Evolutionary conservation across 2,329 filamentous ascomycete species (phyloP).

Genomic region (Colletotrichum echinochloae): DNA sequence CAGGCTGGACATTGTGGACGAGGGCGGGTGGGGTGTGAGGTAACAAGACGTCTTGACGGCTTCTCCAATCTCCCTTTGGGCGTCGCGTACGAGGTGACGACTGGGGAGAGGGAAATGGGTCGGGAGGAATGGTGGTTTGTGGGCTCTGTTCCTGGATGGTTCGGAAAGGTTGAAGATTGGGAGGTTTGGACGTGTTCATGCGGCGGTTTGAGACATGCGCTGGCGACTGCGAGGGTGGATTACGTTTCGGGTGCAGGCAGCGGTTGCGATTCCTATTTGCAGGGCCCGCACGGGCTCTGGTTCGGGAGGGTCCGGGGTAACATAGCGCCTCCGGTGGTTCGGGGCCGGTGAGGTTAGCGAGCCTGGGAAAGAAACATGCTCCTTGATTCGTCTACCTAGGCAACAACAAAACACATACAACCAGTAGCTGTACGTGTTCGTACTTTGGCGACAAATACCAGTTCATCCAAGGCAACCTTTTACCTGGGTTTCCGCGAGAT

Average conservation of each 20-base stretch:
- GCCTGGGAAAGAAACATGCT: neutral
- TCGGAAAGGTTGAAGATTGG: constrained; percentile 31
- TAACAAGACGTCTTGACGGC: neutral
- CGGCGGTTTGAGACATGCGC: constrained; percentile 34
- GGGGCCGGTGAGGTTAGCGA: neutral
- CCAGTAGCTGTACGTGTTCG: neutral
- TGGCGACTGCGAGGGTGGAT: constrained; percentile 20
- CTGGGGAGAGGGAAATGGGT: neutral
- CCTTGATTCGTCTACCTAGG: neutral
- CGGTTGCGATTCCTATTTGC: constrained; percentile 12
- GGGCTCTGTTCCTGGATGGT: constrained; percentile 16
- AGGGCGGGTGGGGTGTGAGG: neutral
- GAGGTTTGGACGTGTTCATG: constrained; percentile 34
- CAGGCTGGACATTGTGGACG: constrained; percentile 63
- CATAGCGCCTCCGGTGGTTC: constrained; percentile 19
- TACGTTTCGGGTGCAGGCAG: constrained; percentile 24
- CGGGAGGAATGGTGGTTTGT: constrained; percentile 3
- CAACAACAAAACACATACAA: neutral
- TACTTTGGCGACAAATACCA: neutral
- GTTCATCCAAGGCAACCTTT: neutral
- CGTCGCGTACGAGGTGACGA: neutral
- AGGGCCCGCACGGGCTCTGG: constrained; percentile 5
- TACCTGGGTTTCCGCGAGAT: neutral
- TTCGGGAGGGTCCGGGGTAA: constrained; percentile 21
- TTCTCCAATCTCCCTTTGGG: neutral